Conservation (phyloP, 2,329 filamentous ascomycete species). For the Hypoxylon sp. region DNA sequence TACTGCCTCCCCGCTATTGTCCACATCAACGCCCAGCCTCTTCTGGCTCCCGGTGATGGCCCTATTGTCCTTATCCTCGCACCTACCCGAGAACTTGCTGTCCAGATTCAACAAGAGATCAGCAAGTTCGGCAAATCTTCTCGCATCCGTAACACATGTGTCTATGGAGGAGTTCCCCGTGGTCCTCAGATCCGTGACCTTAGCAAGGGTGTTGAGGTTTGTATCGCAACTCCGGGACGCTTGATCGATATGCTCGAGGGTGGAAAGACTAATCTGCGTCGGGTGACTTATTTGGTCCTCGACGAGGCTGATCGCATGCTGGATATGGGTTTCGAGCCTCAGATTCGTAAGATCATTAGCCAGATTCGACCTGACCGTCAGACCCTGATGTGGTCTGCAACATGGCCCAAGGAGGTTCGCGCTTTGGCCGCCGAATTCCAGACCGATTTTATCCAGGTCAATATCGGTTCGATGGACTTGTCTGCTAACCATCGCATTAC, state of each 20-base stretch:
- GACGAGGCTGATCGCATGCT: conserved; percentile 99
- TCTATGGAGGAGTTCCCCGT: conserved; percentile 99
- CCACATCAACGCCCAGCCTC: conserved; percentile 98
- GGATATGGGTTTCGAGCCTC: conserved; percentile 99
- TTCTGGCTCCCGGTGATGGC: conserved; percentile 93
- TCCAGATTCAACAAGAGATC: conserved; percentile 98
- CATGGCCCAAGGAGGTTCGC: conserved; percentile 98
- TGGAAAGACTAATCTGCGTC: conserved; percentile 96
- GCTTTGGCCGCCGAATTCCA: conserved; percentile 91
- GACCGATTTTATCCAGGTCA: conserved; percentile 97
- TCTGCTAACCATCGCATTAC: conserved; percentile 98
- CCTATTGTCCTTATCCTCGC: conserved; percentile 97
- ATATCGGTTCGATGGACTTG: conserved; percentile 95
- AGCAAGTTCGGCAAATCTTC: conserved; percentile 99
- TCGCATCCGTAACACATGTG: conserved; percentile 97
- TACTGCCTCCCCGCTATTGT: conserved; percentile 99
- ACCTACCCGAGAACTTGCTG: conserved; percentile 95
- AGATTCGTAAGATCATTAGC: conserved; percentile 97
- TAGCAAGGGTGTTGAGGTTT: conserved; percentile 94
- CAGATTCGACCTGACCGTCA: conserved; percentile 99
- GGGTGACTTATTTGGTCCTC: conserved; percentile 97
- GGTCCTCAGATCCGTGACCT: conserved; percentile 97
- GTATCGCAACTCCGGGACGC: conserved; percentile 97
- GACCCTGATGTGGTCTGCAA: conserved; percentile 99
- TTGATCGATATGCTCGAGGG: conserved; percentile 99